phyloP scores from a whole-genome alignment of 805 yeast species.

The Candida parachauliodes region DNA sequence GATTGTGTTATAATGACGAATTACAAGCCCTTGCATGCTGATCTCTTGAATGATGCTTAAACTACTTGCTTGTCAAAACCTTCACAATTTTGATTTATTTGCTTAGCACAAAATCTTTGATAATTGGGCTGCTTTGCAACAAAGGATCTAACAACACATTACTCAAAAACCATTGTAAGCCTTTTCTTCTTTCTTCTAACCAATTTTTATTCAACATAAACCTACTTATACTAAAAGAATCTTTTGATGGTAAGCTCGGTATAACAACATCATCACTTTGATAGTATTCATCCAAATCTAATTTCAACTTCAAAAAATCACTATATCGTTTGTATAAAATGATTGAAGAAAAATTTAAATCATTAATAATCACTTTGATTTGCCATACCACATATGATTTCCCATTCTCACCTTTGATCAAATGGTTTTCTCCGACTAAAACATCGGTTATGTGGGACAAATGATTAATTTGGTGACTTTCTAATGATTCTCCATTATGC shows the following conservation, averaged over 20 bases:
- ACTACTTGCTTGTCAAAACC: too few species aligned
- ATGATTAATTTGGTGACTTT: conserved; percentile 3
- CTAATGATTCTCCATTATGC: conserved; percentile 18
- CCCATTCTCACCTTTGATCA: conserved; percentile 36
- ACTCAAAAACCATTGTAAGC: conserved; percentile 58
- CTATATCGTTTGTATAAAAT: conserved; percentile 57
- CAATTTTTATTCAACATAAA: conserved; percentile 40
- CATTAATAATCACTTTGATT: conserved; percentile 33
- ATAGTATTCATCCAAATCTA: conserved; percentile 40
- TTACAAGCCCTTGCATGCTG: too few species aligned
- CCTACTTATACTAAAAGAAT: conserved; percentile 35
- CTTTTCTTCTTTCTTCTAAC: conserved; percentile 52
- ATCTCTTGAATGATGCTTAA: too few species aligned
- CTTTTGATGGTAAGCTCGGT: conserved; percentile 52
- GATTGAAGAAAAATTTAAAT: conserved; percentile 38
- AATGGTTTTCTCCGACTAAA: conserved; percentile 38
- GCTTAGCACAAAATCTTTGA: conserved; percentile 37
- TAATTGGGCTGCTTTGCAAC: conserved; percentile 31
- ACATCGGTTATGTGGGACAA: conserved; percentile 38
- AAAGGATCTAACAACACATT: conserved; percentile 51
- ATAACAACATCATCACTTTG: conserved; percentile 32
- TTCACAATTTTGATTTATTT: too few species aligned
- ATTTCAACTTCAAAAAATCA: conserved; percentile 54
- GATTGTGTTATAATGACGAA: too few species aligned
- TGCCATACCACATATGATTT: conserved; percentile 37